Base-by-base conservation (phyloP, 768 basidiomycete genomes). In the Termitomyces sp. region DNA sequence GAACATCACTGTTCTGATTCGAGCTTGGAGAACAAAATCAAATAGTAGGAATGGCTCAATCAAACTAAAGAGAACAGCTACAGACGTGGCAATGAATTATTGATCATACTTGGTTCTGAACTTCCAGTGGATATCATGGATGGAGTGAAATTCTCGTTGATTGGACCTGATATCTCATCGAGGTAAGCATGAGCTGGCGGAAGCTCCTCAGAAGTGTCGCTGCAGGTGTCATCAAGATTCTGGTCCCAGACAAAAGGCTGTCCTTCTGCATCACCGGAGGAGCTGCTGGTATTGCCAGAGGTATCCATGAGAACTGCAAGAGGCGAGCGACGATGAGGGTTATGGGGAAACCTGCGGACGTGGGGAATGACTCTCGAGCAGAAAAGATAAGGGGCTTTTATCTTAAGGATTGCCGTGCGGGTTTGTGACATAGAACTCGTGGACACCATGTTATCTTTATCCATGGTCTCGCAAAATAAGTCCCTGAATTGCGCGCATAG, bases 361-460 rank as follows among this genome's bases (percentile, higher is more conserved):
- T 16, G 50, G 33, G 31, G 42, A 45, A 30, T 15, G 42, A 7
- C 20, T 58, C 39, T 58, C 9, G 49, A 51, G 24, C 7, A 9
- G 22, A 58, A 58, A 20, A 58, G 57, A 52, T 58, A 42, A 0
- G 57, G 57, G 8, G 22, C 57, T 36, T 41, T 42, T 30, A 51
- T 37, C 48, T 58, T 58, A 33, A 58, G 57, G 22, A 58, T 58
- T 6, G n/a, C 16, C n/a, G 55, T 57, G 37, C 36, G 41, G 20
- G 20, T 44, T 16, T 51, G 39, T 24, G 49, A 45, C 13, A 18
- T 18, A 6, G 39, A 31, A 27, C 47, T 51, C 55, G 55, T 49
- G 49, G 57, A 16, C 57, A 58, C 52, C 41, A 34, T 52, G 50
- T 52, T 57, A 57, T 57, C 46, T 31, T 44, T 34, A 58, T 58